A percentile compares a stretch with the other conserved stretches of the same genome.
These are phyloP conservation scores for Metschnikowia sp. DNA, from an alignment of 805 yeast species.

Conservation along the genomic window DNA sequence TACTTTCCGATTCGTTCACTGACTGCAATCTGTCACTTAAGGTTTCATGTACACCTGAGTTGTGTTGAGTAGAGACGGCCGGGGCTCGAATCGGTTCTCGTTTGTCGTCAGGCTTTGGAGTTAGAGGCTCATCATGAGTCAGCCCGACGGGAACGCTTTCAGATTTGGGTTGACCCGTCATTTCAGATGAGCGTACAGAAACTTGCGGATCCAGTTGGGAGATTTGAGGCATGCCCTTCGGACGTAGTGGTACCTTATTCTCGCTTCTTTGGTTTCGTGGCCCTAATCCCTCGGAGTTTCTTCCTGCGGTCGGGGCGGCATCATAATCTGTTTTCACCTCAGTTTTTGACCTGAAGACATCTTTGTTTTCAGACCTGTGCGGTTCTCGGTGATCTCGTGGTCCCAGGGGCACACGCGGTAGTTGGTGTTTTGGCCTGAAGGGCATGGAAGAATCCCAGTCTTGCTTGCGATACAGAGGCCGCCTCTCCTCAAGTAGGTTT, in stretches of 20 bases:
- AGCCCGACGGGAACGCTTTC: too few species aligned
- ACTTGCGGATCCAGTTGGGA: too few species aligned
- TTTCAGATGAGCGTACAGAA: too few species aligned
- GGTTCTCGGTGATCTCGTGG: background rate
- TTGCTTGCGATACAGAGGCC: constrained; percentile 9
- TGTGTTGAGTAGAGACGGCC: background rate
- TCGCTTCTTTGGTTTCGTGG: too few species aligned
- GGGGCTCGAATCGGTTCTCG: too few species aligned
- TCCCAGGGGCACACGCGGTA: background rate
- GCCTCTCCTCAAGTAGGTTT: constrained; percentile 7
- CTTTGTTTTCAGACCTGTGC: background rate
- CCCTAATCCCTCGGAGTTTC: too few species aligned
- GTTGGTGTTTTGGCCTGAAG: background rate
- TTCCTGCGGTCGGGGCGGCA: background rate
- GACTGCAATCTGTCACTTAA: too few species aligned
- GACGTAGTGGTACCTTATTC: too few species aligned
- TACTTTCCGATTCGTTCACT: background rate
- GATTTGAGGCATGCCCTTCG: too few species aligned
- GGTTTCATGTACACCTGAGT: background rate
- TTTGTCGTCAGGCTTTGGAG: too few species aligned
- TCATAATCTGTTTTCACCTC: background rate
- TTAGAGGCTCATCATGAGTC: too few species aligned
- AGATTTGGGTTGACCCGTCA: too few species aligned
- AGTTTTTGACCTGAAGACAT: background rate
- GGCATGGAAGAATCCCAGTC: constrained; percentile 7